These are phyloP conservation scores for Coemansia sp. DNA, from an alignment of 192 early-diverging fungal species.

Conservation along the genomic window DNA sequence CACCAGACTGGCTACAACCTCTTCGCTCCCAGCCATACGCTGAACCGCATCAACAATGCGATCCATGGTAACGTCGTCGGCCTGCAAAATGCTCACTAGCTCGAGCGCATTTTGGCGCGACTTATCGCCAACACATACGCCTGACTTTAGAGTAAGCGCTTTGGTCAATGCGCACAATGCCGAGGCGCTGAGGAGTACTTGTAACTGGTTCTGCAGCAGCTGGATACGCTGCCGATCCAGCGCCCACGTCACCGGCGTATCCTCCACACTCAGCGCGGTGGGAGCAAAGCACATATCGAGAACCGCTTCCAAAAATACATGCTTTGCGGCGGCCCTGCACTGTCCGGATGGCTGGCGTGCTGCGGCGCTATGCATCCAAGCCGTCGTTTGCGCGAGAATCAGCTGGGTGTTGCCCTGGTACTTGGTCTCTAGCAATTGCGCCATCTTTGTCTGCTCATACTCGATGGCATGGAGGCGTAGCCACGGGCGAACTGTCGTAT, in stretches of 20 bases:
- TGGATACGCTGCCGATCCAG: slow-evolving; percentile 33
- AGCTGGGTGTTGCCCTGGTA: not conserved
- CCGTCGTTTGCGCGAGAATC: slow-evolving; percentile 9
- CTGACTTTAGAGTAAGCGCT: not conserved
- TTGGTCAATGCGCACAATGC: slow-evolving; percentile 24
- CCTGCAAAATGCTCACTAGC: slow-evolving; percentile 15
- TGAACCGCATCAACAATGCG: slow-evolving; percentile 12
- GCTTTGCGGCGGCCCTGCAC: slow-evolving; percentile 11
- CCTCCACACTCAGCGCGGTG: not conserved
- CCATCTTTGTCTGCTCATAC: slow-evolving; percentile 38
- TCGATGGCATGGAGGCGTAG: slow-evolving; percentile 35
- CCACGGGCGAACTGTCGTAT: slow-evolving; percentile 45
- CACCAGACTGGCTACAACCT: slow-evolving; percentile 15
- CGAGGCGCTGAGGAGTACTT: slow-evolving; percentile 27
- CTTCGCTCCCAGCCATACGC: not conserved
- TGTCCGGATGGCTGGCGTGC: not conserved
- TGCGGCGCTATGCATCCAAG: slow-evolving; percentile 31
- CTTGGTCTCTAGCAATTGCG: slow-evolving; percentile 13
- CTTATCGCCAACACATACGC: not conserved
- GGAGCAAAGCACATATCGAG: slow-evolving; percentile 42
- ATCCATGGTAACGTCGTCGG: slow-evolving; percentile 34
- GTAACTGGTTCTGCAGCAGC: slow-evolving; percentile 40
- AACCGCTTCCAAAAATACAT: slow-evolving; percentile 37
- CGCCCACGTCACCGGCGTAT: slow-evolving; percentile 21
- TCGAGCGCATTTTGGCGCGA: slow-evolving; percentile 9